Base-by-base conservation (phyloP, 176 grass and related monocot species). In the Eremochloa ophiuroides region DNA sequence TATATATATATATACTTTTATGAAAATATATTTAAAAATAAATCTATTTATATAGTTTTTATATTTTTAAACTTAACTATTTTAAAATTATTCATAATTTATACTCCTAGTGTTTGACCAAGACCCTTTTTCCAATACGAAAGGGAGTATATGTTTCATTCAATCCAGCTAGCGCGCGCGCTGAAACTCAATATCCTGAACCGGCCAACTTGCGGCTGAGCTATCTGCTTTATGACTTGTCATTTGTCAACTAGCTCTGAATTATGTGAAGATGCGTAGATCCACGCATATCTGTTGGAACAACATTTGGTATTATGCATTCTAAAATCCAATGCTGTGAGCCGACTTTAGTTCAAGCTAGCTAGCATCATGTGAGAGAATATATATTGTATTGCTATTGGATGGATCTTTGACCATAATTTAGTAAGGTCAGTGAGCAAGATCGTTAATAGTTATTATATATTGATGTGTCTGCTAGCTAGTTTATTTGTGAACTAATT, bases 191-290 rank as follows among this genome's bases (percentile, higher is more conserved):
- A 27, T 10, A 22, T 7, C 34, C 17, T 58, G 53, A 58, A 29
- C 25, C 25, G 25, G 69, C 35, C 76, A 65, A 86, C 67, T 73
- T 85, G 84, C 43, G 2, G 25, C 56, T 65, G 48, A 79, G 53
- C 77, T n/a, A 42, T 89, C 82, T n/a, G 44, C 70, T 79, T 88
- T 62, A 80, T 75, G 30, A 62, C 33, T 34, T 16, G 53, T 71
- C 55, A 85, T 76, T 75, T 74, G 71, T 84, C 87, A 80, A 80
- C 76, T 76, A 48, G 76, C 58, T 75, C 55, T 44, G 46, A 70
- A 77, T 51, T n/a, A 66, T 74, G 70, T 80, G 46, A 30, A 25
- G 0, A 39, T 27, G 43, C 74, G 71, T 38, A 15, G 7, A 9
- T 81, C 10, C 65, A 70, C 50, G 79, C 42, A 53, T 71, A 68